Base-by-base conservation (phyloP, 2,329 filamentous ascomycete genomes). In the Trichoderma gracile region DNA sequence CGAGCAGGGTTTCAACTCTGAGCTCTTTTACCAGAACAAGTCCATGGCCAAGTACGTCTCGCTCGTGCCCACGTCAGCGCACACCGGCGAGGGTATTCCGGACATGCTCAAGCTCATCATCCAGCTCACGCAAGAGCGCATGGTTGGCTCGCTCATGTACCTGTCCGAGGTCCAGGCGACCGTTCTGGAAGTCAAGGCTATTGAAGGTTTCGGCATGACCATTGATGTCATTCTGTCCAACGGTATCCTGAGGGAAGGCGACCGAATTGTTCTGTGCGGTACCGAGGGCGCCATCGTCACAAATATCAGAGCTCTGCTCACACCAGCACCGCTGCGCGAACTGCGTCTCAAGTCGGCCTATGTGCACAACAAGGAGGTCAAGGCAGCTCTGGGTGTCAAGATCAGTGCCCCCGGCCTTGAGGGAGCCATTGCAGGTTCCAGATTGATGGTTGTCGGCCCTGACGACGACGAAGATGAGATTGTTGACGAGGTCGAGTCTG, bases 321-420 rank as follows among this genome's bases (percentile, higher is more conserved):
- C 95, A 3, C 95, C 95, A 1, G 93, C 93, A 12, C 91, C 93
- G 66, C 87, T 99, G 75, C 95, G 92, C 75, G 95, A 99, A 77
- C 79, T 99, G 69, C 93, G 96, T 76, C 86, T 99, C 72, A 98
- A 98, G 80, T 97, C 93, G 3, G 86, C 89, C 68, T 99, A 99
- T 73, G 94, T 99, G 33, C 96, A 99, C 82, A 97, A 99, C 82
- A 98, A 99, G 82, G 93, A 97, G 78, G 93, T 97, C 80, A 99
- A 97, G 84, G 95, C 96, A 21, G 93, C 95, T 9, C 86, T 99
- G 73, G 95, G 95, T 90, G 92, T 99, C 78, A 99, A 99, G 86
- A 98, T 99, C 75, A 93, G 93, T 68, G 95, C 94, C 50, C 96
- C 97, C 71, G 93, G 93, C 68, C 89, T 99, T 23, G 95, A 99